Conservation (phyloP, 768 basidiomycete species). For the Sporobolomyces phaffii region DNA sequence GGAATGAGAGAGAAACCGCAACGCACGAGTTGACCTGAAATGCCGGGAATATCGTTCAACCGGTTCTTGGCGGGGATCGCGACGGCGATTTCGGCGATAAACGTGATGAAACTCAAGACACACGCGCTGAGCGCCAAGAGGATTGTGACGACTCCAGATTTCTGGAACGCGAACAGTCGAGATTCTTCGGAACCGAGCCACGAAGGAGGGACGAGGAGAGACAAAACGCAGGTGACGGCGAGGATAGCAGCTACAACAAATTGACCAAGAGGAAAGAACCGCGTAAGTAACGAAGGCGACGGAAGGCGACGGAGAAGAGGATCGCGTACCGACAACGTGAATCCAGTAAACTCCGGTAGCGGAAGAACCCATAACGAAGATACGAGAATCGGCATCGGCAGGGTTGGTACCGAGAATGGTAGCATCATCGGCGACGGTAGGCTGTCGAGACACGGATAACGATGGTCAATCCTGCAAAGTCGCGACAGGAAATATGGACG, state of each 20-base stretch:
- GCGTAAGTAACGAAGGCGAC: not conserved
- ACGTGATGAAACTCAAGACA: constrained; percentile 21
- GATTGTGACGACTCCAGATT: constrained; percentile 35
- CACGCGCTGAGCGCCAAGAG: constrained; percentile 13
- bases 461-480: not conserved
- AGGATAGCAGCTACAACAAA: constrained; percentile 25
- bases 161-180: constrained; percentile 31
- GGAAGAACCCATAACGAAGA: constrained; percentile 10
- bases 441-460: constrained; percentile 1
- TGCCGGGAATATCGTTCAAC: constrained; percentile 10
- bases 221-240: constrained; percentile 16
- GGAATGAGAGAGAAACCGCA: too few relatives aligned
- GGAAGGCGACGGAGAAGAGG: not conserved
- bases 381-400: not conserved
- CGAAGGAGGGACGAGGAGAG: constrained; percentile 27
- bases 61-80: constrained; percentile 25
- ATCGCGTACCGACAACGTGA: constrained; percentile 23
- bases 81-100: constrained; percentile 28
- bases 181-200: constrained; percentile 29
- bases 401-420: constrained; percentile 22
- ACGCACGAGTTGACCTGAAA: constrained; percentile 18
- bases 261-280: too few relatives aligned
- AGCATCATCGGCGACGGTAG: constrained; percentile 11
- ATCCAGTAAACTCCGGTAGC: constrained; percentile 29
- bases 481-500: too few relatives aligned